Evolutionary conservation across 1,284 basidiomycete species (phyloP), one percentile per base, ranked within the genome.

Genomic region (Apiotrichum sp.): DNA sequence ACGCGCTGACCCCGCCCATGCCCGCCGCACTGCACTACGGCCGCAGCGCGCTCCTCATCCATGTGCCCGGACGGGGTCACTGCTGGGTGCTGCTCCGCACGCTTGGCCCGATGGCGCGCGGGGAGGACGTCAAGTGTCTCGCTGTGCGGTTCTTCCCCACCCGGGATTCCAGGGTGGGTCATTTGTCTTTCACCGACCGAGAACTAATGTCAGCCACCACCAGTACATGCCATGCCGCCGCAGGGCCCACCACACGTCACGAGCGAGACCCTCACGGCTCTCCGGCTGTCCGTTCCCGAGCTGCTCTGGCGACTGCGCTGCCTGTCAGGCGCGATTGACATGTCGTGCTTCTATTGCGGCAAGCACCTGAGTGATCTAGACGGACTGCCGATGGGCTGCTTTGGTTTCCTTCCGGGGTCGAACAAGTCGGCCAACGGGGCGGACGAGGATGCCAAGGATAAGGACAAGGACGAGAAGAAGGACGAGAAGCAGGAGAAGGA

Each of bases 201-300:
- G 13, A 13, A 31, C 52, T 55, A 48, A 57, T 48, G 4, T 22
- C 52, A 62, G 58, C 45, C 56, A 34, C 61, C 61, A 16, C 58
- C 61, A 1, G 47, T 62, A 6, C 61, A 62, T n/a, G 61, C 58
- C 8, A 32, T 57, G 4, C 55, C 58, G 36, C 58, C 57, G 0
- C 47, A 49, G 0, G 61, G 57, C 8, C 56, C 57, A 0, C 44
- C 57, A 2, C 47, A 50, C 13, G 44, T 51, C 11, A 32, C 55
- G 22, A 50, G 52, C 6, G 53, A 57, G 13, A 47, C 52, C 29
- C 52, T 62, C 9, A 48, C 53, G 36, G 33, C 39, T 4, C 53
- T 59, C 33, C 8, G 47, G 22, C 48, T 62, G 6, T 49, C 50
- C 22, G 52, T 59, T 11, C 40, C 53, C 4, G 22, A 41, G 14